Percentiles rank a stretch among this genome's conserved stretches.
Evolutionary conservation across 257 asterid genomes (phyloP).

Genomic region (Petrea volubilis): DNA sequence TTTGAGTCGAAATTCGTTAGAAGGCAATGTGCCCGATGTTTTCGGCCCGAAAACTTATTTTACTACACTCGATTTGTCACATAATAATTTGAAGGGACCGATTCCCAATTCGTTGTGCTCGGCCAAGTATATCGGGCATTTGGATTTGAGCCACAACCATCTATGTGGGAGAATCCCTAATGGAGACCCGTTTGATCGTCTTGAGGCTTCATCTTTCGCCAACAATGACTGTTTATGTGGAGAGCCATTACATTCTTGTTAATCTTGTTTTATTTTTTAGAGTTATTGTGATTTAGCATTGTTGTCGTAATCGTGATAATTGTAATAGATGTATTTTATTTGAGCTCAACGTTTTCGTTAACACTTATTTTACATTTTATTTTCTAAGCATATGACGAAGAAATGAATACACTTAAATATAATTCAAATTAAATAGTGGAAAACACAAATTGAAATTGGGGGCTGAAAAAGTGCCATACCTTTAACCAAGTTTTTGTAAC

Average conservation of each 20-base stretch:
- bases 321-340: neutral
- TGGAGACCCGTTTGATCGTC: constrained; percentile 76
- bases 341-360: neutral
- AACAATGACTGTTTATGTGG: constrained; percentile 81
- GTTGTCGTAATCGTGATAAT: neutral
- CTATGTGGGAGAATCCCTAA: constrained; percentile 74
- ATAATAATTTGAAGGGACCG: constrained; percentile 53
- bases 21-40: constrained; percentile 61
- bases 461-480: no score
- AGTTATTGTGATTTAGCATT: neutral
- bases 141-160: constrained; percentile 77
- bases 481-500: neutral
- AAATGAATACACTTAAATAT: no score
- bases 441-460: no score
- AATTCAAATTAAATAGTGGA: no score
- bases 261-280: neutral
- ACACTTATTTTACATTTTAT: no score
- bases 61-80: constrained; percentile 57
- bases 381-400: no score
- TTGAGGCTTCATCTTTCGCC: constrained; percentile 61
- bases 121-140: constrained; percentile 65
- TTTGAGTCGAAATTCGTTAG: constrained; percentile 55
- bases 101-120: constrained; percentile 54
- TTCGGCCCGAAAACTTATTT: constrained; percentile 62
- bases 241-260: constrained; percentile 54